phyloP scores from a whole-genome alignment of 225 moss, liverwort and hornwort genomes.

The Neckera pumila region DNA sequence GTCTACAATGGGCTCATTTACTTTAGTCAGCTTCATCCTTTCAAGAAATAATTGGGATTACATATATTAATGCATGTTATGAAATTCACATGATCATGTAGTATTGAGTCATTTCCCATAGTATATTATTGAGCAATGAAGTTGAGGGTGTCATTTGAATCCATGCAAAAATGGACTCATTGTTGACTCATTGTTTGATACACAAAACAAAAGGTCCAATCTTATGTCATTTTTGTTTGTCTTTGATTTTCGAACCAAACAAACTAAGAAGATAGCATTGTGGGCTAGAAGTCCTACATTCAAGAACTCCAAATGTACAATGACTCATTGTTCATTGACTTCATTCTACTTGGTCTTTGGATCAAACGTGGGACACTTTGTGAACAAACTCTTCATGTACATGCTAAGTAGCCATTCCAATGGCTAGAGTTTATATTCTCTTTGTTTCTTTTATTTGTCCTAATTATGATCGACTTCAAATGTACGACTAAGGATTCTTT shows the following conservation, averaged over 20 bases:
- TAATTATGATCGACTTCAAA: neutral
- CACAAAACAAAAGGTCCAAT: no score
- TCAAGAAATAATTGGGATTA: neutral
- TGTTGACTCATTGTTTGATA: neutral
- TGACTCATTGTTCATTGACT: rapidly evolving
- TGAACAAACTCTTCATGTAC: neutral
- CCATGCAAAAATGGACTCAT: neutral
- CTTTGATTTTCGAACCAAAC: neutral
- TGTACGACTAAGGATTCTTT: neutral
- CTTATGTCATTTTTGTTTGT: neutral
- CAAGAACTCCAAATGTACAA: neutral
- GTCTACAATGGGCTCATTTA: neutral
- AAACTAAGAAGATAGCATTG: rapidly evolving
- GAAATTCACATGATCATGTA: neutral
- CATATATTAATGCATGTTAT: neutral
- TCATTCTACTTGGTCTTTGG: rapidly evolving
- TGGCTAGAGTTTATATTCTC: neutral
- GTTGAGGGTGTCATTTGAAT: neutral
- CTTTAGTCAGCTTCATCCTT: rapidly evolving
- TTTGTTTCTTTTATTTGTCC: neutral
- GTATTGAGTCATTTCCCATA: rapidly evolving
- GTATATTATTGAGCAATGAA: rapidly evolving
- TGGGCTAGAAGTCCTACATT: neutral
- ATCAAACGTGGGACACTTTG: neutral
- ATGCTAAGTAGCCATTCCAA: neutral